Percentiles rank a stretch among this genome's conserved stretches.
These are phyloP conservation scores for Tetrahymena borealis DNA, from an alignment of 73 alveolate species.

Conservation along the genomic window DNA sequence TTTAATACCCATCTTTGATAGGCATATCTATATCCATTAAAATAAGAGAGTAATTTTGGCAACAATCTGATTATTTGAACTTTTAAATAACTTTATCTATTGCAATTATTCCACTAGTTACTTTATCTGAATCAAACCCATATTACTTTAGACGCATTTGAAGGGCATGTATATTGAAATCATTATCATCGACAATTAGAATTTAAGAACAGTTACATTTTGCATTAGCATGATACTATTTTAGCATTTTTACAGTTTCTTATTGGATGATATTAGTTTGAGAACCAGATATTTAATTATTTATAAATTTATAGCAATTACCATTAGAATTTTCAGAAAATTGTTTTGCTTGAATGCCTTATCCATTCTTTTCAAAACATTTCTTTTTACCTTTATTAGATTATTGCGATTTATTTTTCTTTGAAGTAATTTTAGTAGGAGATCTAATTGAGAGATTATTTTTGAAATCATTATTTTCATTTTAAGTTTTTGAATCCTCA, in stretches of 20 bases:
- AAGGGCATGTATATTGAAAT: neutral
- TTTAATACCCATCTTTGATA: slow-evolving; percentile 24
- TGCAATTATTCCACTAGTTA: slow-evolving; percentile 24
- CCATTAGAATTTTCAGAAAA: too few relatives aligned
- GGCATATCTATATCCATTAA: slow-evolving; percentile 50
- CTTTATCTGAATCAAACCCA: neutral
- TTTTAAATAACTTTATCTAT: neutral
- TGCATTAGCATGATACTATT: neutral
- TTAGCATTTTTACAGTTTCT: neutral
- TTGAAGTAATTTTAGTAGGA: too few relatives aligned
- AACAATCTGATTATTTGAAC: neutral
- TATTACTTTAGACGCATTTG: neutral
- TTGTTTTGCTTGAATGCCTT: too few relatives aligned
- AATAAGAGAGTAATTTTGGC: neutral
- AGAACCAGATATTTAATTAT: too few relatives aligned
- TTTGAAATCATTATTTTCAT: too few relatives aligned
- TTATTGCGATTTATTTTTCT: too few relatives aligned
- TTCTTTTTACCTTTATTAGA: too few relatives aligned
- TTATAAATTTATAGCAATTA: too few relatives aligned
- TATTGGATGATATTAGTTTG: too few relatives aligned
- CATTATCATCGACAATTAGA: neutral
- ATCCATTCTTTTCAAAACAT: too few relatives aligned
- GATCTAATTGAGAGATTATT: too few relatives aligned
- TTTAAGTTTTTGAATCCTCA: neutral
- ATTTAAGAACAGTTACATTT: neutral